These are phyloP conservation scores for Epichloe sibirici DNA, from an alignment of 2,329 filamentous ascomycete genomes.

Conservation along the genomic window DNA sequence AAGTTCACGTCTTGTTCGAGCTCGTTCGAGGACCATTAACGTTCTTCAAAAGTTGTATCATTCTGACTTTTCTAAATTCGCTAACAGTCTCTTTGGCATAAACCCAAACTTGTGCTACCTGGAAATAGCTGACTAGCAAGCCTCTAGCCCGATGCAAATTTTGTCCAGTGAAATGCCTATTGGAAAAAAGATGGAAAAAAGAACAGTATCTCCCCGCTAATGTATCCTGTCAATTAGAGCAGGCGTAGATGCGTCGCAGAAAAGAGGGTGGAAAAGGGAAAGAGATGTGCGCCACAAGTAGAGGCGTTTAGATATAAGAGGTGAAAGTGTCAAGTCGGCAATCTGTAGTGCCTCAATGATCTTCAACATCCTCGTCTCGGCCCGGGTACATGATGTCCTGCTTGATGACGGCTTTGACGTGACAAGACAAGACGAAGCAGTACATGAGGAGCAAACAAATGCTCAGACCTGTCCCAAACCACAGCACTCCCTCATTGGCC, in stretches of 20 bases:
- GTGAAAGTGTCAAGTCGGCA: not conserved
- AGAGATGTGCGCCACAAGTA: not conserved
- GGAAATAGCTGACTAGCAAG: not conserved
- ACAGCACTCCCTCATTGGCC: constrained; percentile 30
- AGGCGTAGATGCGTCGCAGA: not conserved
- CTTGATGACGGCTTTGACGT: constrained; percentile 32
- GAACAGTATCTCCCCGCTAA: not conserved
- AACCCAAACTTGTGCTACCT: not conserved
- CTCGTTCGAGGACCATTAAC: too few species aligned
- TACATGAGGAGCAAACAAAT: constrained; percentile 30
- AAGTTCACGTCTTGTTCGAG: too few species aligned
- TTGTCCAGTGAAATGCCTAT: not conserved
- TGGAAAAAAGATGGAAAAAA: not conserved
- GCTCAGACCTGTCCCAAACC: constrained; percentile 38
- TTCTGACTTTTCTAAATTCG: not conserved
- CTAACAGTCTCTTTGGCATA: not conserved
- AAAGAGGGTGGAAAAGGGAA: not conserved
- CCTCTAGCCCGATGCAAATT: not conserved
- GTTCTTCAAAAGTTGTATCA: too few species aligned
- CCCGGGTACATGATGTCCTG: constrained; percentile 45
- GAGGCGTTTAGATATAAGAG: not conserved
- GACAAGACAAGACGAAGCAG: constrained; percentile 30
- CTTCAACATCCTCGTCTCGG: constrained; percentile 40
- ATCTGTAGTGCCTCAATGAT: constrained; percentile 13
- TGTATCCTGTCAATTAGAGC: not conserved